These are phyloP conservation scores for Datura wrightii DNA, from an alignment of 257 asterid species.

Conservation along the genomic window DNA sequence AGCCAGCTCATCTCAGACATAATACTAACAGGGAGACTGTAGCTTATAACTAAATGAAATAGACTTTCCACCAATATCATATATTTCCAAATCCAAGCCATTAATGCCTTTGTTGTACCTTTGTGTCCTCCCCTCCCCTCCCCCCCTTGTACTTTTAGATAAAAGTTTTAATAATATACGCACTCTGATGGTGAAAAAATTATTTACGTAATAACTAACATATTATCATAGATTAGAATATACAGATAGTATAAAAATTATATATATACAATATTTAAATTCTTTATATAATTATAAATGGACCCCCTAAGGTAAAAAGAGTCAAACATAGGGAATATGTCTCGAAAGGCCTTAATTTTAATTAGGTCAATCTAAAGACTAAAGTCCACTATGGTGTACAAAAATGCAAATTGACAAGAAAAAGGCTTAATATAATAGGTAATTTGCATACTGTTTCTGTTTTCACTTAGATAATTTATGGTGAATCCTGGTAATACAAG, in stretches of 20 bases:
- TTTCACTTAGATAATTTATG: neutral
- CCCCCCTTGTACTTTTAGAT: neutral
- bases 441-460: neutral
- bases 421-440: neutral
- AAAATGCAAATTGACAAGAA: neutral
- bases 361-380: neutral
- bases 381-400: neutral
- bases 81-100: slow-evolving; percentile 59
- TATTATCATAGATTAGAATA: too few species aligned
- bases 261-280: too few species aligned
- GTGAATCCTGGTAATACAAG: neutral
- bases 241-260: too few species aligned
- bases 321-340: neutral
- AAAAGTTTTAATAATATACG: neutral
- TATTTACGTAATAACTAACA: neutral
- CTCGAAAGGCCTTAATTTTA: neutral
- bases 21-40: slow-evolving; percentile 46
- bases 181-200: neutral
- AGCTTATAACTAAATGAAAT: slow-evolving; percentile 74
- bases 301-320: neutral
- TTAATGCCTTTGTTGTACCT: slow-evolving; percentile 50
- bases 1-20: slow-evolving; percentile 67
- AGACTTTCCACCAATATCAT: slow-evolving; percentile 66
- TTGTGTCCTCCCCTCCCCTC: slow-evolving; percentile 34
- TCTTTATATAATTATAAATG: neutral